phyloP scores from a whole-genome alignment of 352 stramenopile species.

The Phytophthora capsici region DNA sequence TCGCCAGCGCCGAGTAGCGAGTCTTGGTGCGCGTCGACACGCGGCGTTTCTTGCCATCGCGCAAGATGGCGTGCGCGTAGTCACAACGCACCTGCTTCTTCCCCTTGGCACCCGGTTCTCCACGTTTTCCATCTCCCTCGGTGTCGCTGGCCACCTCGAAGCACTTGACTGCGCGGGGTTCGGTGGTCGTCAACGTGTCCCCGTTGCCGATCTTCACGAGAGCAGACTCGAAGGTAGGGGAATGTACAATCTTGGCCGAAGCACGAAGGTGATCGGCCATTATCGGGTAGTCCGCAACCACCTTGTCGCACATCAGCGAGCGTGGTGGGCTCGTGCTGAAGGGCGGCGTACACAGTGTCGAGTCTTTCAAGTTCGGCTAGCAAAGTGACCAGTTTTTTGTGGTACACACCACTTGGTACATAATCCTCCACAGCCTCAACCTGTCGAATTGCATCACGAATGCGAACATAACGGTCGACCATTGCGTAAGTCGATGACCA shows the following conservation, averaged over 20 bases:
- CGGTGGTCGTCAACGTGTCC: not conserved
- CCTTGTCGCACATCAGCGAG: constrained; percentile 5
- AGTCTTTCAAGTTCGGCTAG: constrained; percentile 11
- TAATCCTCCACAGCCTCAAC: not conserved
- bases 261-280: constrained; percentile 6
- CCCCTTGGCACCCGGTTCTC: not conserved
- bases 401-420: not conserved
- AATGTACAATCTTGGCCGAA: constrained; percentile 2
- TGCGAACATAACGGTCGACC: not conserved
- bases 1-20: not conserved
- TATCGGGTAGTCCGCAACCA: not conserved
- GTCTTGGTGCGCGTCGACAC: not conserved
- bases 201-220: not conserved
- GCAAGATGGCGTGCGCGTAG: not conserved
- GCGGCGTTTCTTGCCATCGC: not conserved
- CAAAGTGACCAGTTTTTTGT: not conserved
- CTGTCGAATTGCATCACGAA: constrained; percentile 8
- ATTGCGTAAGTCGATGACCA: constrained; percentile 6
- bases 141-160: not conserved
- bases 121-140: not conserved
- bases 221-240: not conserved
- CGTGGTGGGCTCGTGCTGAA: constrained; percentile 1
- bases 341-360: not conserved
- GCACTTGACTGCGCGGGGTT: not conserved
- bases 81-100: not conserved